Evolutionary conservation across 116 monocot species (phyloP), one percentile per base, ranked within the genome.

Genomic region (Papilionanthe hybrid): DNA sequence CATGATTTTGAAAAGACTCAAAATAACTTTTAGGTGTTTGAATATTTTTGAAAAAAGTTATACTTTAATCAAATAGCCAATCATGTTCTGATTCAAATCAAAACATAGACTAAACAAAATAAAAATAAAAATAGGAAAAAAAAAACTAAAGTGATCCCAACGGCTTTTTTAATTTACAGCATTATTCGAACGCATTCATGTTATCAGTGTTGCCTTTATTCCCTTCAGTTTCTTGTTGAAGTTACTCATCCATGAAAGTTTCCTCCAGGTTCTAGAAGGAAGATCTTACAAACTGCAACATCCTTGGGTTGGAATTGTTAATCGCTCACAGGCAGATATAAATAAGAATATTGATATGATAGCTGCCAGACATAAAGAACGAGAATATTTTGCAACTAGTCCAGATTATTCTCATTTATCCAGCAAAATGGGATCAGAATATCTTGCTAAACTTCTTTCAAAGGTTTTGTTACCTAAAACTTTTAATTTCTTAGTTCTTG

Each of bases 271-370:
- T 76, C 85, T 93, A 57, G 93, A 93, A 88, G 93, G 93, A 85
- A 86, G 90, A 87, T 47, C 93, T 56, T 93, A 90, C 48, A 50
- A 81, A 58, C 77, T 93, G 79, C 93, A 93, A 49, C 93, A 90
- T 57, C 93, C 93, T 72, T 93, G 93, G 93, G 93, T 93, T 83
- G 93, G 93, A 78, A 88, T 93, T 82, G 93, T 93, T 77, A 93
- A 93, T 48, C 91, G 93, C 43, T 93, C 93, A 55, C 93, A 93
- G 79, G 84, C 86, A 76, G 93, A 93, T 86, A 93, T 93, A 74
- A 93, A 93, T 86, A 93, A 93, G 81, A 93, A 90, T 86, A 85
- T 89, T 75, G 89, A 93, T 77, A 91, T 93, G 93, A 89, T 93
- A 57, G 80, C 58, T 79, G 91, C 93, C 42, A 85, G 93, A 29